These are phyloP conservation scores for Byssoonygena ceratinophila DNA, from an alignment of 2,329 filamentous ascomycete species.

Conservation along the genomic window DNA sequence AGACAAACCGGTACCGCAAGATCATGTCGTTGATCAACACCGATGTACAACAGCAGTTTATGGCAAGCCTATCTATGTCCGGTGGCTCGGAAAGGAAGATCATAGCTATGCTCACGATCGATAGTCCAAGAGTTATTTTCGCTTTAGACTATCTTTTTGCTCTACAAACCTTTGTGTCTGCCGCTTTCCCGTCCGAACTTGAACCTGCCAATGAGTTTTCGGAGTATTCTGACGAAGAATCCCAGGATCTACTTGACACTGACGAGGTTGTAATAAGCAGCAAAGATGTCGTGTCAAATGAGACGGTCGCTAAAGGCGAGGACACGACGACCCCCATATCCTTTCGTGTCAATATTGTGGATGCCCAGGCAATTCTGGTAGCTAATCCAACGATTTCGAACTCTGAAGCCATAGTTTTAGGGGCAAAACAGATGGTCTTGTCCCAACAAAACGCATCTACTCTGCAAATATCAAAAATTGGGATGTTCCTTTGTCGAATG, in stretches of 20 bases:
- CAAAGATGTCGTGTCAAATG: background rate
- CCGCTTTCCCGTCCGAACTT: conserved; percentile 52
- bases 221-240: conserved; percentile 27
- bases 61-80: conserved; percentile 91
- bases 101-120: conserved; percentile 84
- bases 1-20: conserved; percentile 90
- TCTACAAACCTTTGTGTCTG: conserved; percentile 69
- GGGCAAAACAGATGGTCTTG: conserved; percentile 83
- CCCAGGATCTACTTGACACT: conserved; percentile 21
- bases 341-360: conserved; percentile 86
- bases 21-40: conserved; percentile 98
- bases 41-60: conserved; percentile 85
- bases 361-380: conserved; percentile 92
- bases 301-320: conserved; percentile 23
- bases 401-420: conserved; percentile 90
- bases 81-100: conserved; percentile 69
- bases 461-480: conserved; percentile 82
- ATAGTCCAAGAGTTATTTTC: conserved; percentile 89
- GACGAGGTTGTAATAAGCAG: background rate
- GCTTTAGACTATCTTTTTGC: conserved; percentile 92
- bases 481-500: conserved; percentile 99
- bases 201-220: conserved; percentile 26
- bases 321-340: conserved; percentile 56
- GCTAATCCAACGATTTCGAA: conserved; percentile 82
- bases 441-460: conserved; percentile 91